Base-by-base conservation (phyloP, 768 basidiomycete species). In the Dioszegia crocea region DNA sequence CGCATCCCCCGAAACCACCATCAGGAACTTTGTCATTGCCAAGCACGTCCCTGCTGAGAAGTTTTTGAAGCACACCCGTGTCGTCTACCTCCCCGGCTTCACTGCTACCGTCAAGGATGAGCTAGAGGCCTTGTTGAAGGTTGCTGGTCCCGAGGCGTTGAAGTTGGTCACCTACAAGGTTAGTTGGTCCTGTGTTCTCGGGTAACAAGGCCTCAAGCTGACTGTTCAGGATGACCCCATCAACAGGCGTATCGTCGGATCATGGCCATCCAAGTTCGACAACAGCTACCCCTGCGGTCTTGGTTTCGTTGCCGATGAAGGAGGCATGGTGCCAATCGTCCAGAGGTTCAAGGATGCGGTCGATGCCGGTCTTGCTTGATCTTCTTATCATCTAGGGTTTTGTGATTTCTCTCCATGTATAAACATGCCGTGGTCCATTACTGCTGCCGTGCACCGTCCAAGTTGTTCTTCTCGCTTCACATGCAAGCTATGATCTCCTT, bases 1-100 rank as follows among this genome's bases (percentile, higher is more conserved):
- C 40, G 68, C 71, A 31, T 63, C 60, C 12, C 75, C 75, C 14
- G 73, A 75, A 40, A 74, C 62, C 19, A 71, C 70, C 31, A 73
- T 76, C 58, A 59, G 66, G 43, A 76, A 76, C 67, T 76, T 76
- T 60, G 70, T 76, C 48, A 66, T 70, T 57, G 75, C 75, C n/a
- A 71, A 69, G 38, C 71, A 76, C 48, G 62, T 76, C 36, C 73
- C 73, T 11, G 62, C 66, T 3, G 65, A 66, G 26, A 71, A 67
- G 52, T 74, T 76, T 64, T 49, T 66, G 30, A 29, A 62, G 19
- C 75, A 76, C 60, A 73, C 75, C 30, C 52, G 75, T 26, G 66
- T 66, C 12, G 69, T 70, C 30, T 73, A 74, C 60, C 61, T 76
- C 17, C 75, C 75, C 11, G 75, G 75, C 23, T 76, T 76, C 66